Base-by-base conservation (phyloP, 2,329 filamentous ascomycete species). In the Apiospora saccharicola region DNA sequence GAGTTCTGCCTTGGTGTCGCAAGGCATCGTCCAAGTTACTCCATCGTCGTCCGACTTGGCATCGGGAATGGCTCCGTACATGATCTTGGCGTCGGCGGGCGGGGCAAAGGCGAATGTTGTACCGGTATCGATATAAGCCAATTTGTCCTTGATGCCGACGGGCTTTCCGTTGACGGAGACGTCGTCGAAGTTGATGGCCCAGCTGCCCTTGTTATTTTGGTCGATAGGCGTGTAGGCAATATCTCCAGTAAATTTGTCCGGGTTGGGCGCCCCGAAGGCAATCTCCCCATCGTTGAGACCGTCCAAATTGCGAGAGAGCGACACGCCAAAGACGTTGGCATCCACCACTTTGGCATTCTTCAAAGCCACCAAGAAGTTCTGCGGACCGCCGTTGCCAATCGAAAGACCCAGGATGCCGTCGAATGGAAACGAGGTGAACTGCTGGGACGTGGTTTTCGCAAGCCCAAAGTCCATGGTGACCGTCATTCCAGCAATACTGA, bases 381-480 rank as follows among this genome's bases (percentile, higher is more conserved):
- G 89, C 6, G 88, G 87, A 47, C 84, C 85, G 3, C 88, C 88
- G 14, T 86, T 84, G 73, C 87, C 88, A 76, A 91, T 90, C 22
- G 93, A 92, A 34, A 97, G 83, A 4, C 94, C 95, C 3, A 98
- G 84, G 68, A 98, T 97, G 34, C 95, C 95, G 80, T 98, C 95
- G 81, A 97, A 95, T 1, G 94, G 92, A 77, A 96, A 97, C 70
- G 89, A 88, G 41, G 85, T 83, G 80, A 98, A 97, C 75, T 96
- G 91, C 70, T 90, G 82, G 0, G 93, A 94, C 1, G 93, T 93
- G 34, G 87, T 87, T 46, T 88, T 89, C 30, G 93, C 94, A 73
- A 95, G 82, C 5, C 95, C 95, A 77, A 98, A 93, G 3, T 89
- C 85, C 76, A 94, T 87, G 1, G 86, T 81, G 19, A 94, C 79